Evolutionary conservation across 148 eudicot species (phyloP).

Genomic region (Vaccinium darrowii): DNA sequence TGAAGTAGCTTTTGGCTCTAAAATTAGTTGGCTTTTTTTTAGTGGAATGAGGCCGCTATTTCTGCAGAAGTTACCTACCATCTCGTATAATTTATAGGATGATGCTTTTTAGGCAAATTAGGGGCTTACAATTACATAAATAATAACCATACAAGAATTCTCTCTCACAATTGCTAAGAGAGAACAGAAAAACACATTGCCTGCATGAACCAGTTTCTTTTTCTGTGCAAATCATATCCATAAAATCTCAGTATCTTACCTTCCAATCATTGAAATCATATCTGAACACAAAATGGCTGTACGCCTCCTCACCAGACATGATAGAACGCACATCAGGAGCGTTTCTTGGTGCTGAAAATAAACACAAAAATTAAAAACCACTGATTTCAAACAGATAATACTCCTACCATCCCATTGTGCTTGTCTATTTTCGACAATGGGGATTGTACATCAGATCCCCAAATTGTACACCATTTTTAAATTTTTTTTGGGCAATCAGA

Average conservation of each 20-base stretch:
- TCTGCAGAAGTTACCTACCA: neutral
- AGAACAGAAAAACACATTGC: neutral
- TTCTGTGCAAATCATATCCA: neutral
- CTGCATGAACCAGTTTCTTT: neutral
- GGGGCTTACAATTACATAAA: neutral
- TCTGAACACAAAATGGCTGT: constrained; percentile 53
- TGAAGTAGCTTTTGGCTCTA: too few relatives aligned
- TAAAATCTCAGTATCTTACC: constrained; percentile 25
- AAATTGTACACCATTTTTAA: neutral
- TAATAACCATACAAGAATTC: neutral
- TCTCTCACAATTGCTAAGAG: neutral
- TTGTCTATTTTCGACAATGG: neutral
- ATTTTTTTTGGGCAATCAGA: neutral
- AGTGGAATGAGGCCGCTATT: neutral
- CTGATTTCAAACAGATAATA: neutral
- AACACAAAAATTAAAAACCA: neutral
- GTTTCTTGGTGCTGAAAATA: constrained; percentile 48
- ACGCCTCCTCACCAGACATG: constrained; percentile 30
- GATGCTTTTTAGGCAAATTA: neutral
- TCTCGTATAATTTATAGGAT: neutral
- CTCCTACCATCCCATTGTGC: neutral
- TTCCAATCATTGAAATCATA: constrained; percentile 61
- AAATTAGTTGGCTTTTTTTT: too few relatives aligned
- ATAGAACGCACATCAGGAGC: constrained; percentile 35
- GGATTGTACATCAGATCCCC: neutral